Base-by-base conservation (phyloP, 805 yeast species). In the Schwanniomyces yamadae region DNA sequence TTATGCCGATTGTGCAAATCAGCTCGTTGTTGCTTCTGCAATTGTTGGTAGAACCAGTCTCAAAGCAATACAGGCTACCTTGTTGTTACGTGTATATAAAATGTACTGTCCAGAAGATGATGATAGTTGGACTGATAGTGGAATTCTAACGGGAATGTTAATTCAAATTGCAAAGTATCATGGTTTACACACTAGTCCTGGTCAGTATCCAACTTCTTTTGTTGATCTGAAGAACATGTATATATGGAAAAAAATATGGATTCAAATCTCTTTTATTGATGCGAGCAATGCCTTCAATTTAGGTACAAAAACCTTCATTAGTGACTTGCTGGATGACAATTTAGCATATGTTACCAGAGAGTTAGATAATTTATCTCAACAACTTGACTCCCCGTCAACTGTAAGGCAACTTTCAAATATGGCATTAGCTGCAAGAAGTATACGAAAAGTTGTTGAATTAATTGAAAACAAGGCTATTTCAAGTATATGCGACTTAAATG, bases 321-420 rank as follows among this genome's bases (percentile, higher is more conserved):
- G 19, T 15, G 19, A 26, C 13, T n/a, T 15, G 3, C 19, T 26
- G 29, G 29, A 26, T 16, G 19, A 26, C 16, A 28, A 18, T 28
- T 13, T 28, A 8, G n/a, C 16, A 16, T 5, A 5, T 28, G 18
- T 28, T 17, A 18, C 9, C 58, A 80, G 93, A 23, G 95, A 95
- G 63, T 90, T 91, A 34, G 86, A 81, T 48, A 80, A 69, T 45
- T 79, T 79, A 41, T 72, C 75, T 12, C 22, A 15, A n/a, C 13
- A 27, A 3, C 15, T 13, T 6, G 38, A 35, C 10, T 19, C 11
- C 5, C 28, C 24, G 20, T 23, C 17, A 11, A 21, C 27, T 11
- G 24, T 31, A 14, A 34, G 33, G 20, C 32, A 30, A 10, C 24
- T 34, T 14, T 23, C 11, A 22, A n/a, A 22, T 6, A 25, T 22